Evolutionary conservation across 2,329 filamentous ascomycete species (phyloP).

Genomic region (Scedosporium boydii): DNA sequence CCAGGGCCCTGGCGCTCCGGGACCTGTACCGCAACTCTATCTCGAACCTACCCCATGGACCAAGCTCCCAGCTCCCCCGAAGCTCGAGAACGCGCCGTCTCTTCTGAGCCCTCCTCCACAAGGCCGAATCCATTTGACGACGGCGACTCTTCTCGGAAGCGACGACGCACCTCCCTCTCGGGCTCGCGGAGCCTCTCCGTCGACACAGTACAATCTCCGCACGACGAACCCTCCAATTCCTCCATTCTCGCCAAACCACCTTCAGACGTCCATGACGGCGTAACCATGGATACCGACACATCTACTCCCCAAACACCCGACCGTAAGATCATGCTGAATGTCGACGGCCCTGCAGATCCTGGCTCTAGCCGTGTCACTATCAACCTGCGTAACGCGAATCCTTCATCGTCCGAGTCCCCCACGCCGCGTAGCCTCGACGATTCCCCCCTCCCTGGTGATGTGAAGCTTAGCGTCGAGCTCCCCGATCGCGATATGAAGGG

Average conservation of each 20-base stretch:
- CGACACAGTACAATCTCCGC: conserved; percentile 27
- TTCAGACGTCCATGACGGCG: conserved; percentile 21
- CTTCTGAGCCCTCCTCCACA: conserved; percentile 53
- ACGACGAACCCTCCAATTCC: conserved; percentile 21
- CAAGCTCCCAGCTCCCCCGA: conserved; percentile 38
- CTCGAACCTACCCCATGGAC: conserved; percentile 43
- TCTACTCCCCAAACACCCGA: conserved; percentile 13
- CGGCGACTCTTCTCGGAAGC: conserved; percentile 49
- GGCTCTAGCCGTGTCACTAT: conserved; percentile 51
- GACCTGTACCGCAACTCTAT: conserved; percentile 25
- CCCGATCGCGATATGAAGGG: conserved; percentile 26
- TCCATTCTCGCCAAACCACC: conserved; percentile 18
- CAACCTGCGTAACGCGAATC: conserved; percentile 40
- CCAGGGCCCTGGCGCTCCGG: conserved; percentile 37
- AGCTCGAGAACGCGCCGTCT: conserved; percentile 48
- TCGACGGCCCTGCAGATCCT: conserved; percentile 21
- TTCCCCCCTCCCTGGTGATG: conserved; percentile 10
- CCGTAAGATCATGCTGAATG: neutral
- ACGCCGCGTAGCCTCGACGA: neutral
- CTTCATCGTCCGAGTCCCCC: conserved; percentile 8
- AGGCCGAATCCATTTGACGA: conserved; percentile 58
- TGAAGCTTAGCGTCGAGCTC: conserved; percentile 37
- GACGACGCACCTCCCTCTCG: conserved; percentile 49
- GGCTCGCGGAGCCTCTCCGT: conserved; percentile 44
- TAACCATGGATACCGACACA: conserved; percentile 31